Conservation (phyloP, 169 alveolate species). For the Cryptosporidium viatorum region DNA sequence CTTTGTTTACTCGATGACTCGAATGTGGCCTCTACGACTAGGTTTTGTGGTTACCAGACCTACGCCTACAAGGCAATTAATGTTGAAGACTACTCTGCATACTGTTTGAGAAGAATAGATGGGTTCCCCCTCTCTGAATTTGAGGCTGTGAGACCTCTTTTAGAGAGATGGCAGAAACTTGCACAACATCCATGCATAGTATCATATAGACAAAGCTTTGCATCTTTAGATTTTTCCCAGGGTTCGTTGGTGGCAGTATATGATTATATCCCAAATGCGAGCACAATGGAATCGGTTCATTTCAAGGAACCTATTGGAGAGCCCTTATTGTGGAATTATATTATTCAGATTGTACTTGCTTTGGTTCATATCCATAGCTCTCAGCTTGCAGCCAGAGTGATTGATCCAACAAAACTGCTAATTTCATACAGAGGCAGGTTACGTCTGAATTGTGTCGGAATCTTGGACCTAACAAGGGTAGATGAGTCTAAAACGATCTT, state of each 20-base stretch:
- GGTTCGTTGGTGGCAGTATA: conserved; percentile 44
- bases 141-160: conserved; percentile 17
- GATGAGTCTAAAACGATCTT: conserved; percentile 58
- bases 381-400: conserved; percentile 73
- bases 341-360: conserved; percentile 66
- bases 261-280: conserved; percentile 72
- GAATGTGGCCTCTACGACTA: conserved; percentile 41
- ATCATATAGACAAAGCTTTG: conserved; percentile 67
- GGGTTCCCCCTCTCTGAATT: conserved; percentile 43
- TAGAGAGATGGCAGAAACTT: conserved; percentile 69
- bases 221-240: conserved; percentile 58
- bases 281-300: conserved; percentile 75
- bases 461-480: conserved; percentile 52
- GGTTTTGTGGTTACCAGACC: conserved; percentile 72
- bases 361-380: conserved; percentile 70
- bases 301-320: conserved; percentile 73
- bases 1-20: conserved; percentile 62
- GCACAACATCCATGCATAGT: conserved; percentile 72
- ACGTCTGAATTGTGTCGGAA: conserved; percentile 67
- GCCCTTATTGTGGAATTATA: conserved; percentile 71
- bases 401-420: conserved; percentile 61
- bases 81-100: conserved; percentile 63
- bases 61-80: conserved; percentile 73
- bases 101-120: conserved; percentile 63
- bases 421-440: conserved; percentile 72